Percentiles rank a stretch among this genome's conserved stretches.
These are phyloP conservation scores for Capsella rubella DNA, from an alignment of 441 rosid species.

Conservation along the genomic window DNA sequence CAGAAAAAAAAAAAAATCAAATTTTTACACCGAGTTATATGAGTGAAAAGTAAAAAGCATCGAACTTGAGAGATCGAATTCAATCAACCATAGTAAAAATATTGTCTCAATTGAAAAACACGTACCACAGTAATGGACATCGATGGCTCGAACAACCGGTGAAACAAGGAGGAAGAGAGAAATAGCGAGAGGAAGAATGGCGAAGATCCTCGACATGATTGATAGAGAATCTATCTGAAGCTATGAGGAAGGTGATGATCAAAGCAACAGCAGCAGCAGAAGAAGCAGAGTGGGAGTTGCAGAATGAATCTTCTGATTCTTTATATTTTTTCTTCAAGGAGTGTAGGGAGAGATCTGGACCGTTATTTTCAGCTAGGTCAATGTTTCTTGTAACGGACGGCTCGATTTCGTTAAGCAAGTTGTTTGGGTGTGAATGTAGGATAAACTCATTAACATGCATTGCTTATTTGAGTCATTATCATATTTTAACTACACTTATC, in stretches of 20 bases:
- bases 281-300: slow-evolving; percentile 35
- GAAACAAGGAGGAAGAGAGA: slow-evolving; percentile 48
- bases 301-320: slow-evolving; percentile 32
- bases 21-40: not conserved
- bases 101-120: slow-evolving; percentile 22
- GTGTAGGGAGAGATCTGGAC: slow-evolving; percentile 33
- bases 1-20: not conserved
- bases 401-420: slow-evolving; percentile 21
- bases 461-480: not conserved
- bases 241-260: slow-evolving; percentile 21
- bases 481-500: not conserved
- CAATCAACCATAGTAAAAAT: not conserved
- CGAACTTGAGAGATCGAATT: not conserved
- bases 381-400: slow-evolving; percentile 28
- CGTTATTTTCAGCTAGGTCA: slow-evolving; percentile 34
- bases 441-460: not conserved
- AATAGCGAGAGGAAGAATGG: slow-evolving; percentile 39
- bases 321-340: not conserved
- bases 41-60: not conserved
- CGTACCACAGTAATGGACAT: slow-evolving; percentile 61
- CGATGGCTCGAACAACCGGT: slow-evolving; percentile 52
- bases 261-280: slow-evolving; percentile 14
- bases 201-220: slow-evolving; percentile 40
- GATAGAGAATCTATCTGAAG: slow-evolving; percentile 23
- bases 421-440: not conserved